A percentile compares a stretch with the other conserved stretches of the same genome.
These are phyloP conservation scores for Lentinus brumalis DNA, from an alignment of 768 basidiomycete species.

Conservation along the genomic window DNA sequence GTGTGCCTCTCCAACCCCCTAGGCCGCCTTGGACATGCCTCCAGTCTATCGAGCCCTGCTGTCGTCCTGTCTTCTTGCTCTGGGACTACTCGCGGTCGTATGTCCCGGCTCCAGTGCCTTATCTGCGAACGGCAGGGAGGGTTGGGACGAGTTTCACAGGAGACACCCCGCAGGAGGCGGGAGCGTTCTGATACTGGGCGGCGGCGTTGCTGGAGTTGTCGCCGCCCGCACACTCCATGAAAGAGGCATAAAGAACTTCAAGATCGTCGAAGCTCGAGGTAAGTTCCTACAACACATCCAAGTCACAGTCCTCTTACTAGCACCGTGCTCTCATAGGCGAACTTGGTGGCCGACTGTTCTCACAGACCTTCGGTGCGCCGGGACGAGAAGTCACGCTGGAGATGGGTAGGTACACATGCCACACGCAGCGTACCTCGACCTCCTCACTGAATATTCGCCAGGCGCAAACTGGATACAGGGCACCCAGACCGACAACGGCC, in stretches of 20 bases:
- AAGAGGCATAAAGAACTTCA: constrained; percentile 54
- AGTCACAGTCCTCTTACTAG: background rate
- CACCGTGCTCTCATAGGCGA: constrained; percentile 26
- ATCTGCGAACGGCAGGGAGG: no score
- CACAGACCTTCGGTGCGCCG: constrained; percentile 40
- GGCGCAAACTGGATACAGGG: constrained; percentile 66
- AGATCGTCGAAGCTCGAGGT: constrained; percentile 39
- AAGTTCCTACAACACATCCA: background rate
- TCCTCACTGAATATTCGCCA: no score
- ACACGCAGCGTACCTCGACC: background rate
- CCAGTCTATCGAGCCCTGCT: no score
- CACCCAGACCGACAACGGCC: constrained; percentile 48
- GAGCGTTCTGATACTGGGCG: no score
- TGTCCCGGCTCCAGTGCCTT: no score
- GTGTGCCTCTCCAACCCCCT: no score
- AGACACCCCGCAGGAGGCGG: no score
- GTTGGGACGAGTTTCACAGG: no score
- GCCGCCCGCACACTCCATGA: constrained; percentile 59
- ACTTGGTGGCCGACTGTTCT: constrained; percentile 59
- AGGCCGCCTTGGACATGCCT: no score
- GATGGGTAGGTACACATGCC: constrained; percentile 18
- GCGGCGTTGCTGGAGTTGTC: constrained; percentile 60
- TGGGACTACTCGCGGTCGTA: no score
- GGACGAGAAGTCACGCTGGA: constrained; percentile 47
- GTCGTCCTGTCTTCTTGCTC: no score